A percentile compares a stretch with the other conserved stretches of the same genome.
phyloP scores from a whole-genome alignment of 306 rosid species.

The Pterocarpus macrocarpus region DNA sequence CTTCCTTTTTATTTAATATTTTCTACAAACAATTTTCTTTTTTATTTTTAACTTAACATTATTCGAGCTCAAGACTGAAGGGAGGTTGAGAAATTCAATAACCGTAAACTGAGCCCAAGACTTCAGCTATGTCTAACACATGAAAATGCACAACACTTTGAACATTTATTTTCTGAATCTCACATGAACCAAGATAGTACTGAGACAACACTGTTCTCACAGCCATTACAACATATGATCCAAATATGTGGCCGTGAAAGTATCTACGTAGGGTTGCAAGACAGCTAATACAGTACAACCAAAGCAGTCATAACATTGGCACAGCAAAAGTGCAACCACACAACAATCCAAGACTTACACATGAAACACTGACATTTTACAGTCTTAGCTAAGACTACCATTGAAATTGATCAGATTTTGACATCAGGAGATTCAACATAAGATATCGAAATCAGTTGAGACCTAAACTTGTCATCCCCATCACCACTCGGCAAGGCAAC shows the following conservation, averaged over 20 bases:
- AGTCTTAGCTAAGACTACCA: slow-evolving; percentile 31
- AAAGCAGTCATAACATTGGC: slow-evolving; percentile 22
- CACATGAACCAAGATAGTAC: slow-evolving; percentile 34
- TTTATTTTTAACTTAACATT: too few relatives aligned
- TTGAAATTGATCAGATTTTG: slow-evolving; percentile 45
- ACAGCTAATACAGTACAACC: slow-evolving; percentile 25
- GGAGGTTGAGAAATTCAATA: background rate
- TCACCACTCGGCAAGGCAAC: slow-evolving; percentile 32
- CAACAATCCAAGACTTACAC: slow-evolving; percentile 26
- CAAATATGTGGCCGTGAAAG: slow-evolving; percentile 38
- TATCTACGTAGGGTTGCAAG: slow-evolving; percentile 31
- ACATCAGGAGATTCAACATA: slow-evolving; percentile 56
- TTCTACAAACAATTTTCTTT: too few relatives aligned
- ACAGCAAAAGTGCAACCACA: slow-evolving; percentile 30
- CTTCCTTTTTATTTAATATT: too few relatives aligned
- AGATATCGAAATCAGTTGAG: slow-evolving; percentile 62
- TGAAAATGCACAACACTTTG: slow-evolving; percentile 17
- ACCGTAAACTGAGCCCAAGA: background rate
- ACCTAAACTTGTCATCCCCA: slow-evolving; percentile 50
- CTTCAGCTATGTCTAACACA: slow-evolving; percentile 4
- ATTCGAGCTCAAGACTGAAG: too few relatives aligned
- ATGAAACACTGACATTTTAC: background rate
- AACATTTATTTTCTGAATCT: slow-evolving; percentile 44
- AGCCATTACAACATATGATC: slow-evolving; percentile 37
- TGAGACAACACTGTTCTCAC: slow-evolving; percentile 35